Evolutionary conservation across 306 rosid genomes (phyloP).

Genomic region (Begonia loranthoides): DNA sequence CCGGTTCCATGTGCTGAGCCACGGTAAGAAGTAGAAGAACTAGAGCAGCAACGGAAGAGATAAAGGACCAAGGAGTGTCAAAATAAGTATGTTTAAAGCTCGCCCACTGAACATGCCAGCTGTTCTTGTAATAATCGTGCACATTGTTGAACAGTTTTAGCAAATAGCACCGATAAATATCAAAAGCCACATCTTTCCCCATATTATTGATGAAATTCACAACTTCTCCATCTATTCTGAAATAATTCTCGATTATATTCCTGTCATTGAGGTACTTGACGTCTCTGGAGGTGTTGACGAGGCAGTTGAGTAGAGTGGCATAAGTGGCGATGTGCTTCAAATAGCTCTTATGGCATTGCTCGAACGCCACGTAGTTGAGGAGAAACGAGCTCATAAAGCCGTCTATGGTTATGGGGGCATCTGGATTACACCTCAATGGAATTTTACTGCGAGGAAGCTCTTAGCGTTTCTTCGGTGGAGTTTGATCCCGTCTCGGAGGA

Average conservation of each 20-base stretch:
- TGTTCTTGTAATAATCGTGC: constrained; percentile 22
- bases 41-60: constrained; percentile 44
- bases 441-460: constrained; percentile 26
- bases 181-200: constrained; percentile 54
- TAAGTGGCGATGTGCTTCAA: constrained; percentile 39
- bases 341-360: constrained; percentile 34
- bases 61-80: constrained; percentile 58
- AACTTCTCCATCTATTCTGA: constrained; percentile 40
- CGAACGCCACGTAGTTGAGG: constrained; percentile 52
- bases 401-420: constrained; percentile 50
- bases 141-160: constrained; percentile 32
- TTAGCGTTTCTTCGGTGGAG: constrained; percentile 8
- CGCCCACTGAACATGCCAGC: constrained; percentile 53
- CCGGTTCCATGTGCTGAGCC: no score
- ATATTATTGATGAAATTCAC: constrained; percentile 27
- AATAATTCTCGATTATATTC: constrained; percentile 45
- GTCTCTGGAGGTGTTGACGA: constrained; percentile 40
- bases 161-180: constrained; percentile 32
- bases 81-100: constrained; percentile 53
- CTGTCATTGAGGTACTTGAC: constrained; percentile 45
- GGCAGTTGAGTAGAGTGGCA: constrained; percentile 43
- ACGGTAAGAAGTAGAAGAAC: constrained; percentile 34
- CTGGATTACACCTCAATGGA: constrained; percentile 33
- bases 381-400: constrained; percentile 48
- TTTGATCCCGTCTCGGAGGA: constrained; percentile 35